These are phyloP conservation scores for Yamadazyma trypodendri DNA, from an alignment of 1,139 yeast species.

Conservation along the genomic window DNA sequence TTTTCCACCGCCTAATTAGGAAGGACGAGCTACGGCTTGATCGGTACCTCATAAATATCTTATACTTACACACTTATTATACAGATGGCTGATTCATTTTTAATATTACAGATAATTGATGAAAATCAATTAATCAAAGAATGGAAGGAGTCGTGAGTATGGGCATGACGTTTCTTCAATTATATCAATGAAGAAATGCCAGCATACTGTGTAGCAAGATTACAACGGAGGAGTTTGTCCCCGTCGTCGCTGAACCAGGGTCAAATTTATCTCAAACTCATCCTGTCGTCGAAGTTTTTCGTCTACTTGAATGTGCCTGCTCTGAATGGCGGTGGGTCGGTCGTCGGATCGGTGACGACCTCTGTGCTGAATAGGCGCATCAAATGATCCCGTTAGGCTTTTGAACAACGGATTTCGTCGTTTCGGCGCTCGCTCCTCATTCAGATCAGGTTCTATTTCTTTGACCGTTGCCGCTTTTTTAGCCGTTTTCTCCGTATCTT, in stretches of 20 bases:
- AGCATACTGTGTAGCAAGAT: neutral
- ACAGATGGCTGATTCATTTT: neutral
- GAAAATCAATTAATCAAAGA: constrained; percentile 1
- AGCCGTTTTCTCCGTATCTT: neutral
- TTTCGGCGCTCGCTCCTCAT: neutral
- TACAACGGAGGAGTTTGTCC: neutral
- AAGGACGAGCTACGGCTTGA: too few species aligned
- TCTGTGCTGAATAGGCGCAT: neutral
- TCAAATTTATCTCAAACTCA: constrained; percentile 4
- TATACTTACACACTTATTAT: too few species aligned
- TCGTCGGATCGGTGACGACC: too few species aligned
- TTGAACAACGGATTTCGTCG: neutral
- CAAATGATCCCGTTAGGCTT: neutral
- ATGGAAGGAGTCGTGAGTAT: neutral
- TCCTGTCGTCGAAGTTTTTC: constrained; percentile 1
- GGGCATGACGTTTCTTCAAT: neutral
- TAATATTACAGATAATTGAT: constrained; percentile 3
- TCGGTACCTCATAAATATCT: neutral
- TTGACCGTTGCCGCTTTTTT: neutral
- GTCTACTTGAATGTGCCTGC: neutral
- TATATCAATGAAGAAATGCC: constrained; percentile 1
- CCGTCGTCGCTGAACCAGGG: constrained; percentile 7
- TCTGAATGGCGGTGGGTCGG: too few species aligned
- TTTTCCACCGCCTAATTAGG: neutral
- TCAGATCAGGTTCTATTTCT: neutral